These are phyloP conservation scores for Mrakia gelida DNA, from an alignment of 768 basidiomycete species.

Conservation along the genomic window DNA sequence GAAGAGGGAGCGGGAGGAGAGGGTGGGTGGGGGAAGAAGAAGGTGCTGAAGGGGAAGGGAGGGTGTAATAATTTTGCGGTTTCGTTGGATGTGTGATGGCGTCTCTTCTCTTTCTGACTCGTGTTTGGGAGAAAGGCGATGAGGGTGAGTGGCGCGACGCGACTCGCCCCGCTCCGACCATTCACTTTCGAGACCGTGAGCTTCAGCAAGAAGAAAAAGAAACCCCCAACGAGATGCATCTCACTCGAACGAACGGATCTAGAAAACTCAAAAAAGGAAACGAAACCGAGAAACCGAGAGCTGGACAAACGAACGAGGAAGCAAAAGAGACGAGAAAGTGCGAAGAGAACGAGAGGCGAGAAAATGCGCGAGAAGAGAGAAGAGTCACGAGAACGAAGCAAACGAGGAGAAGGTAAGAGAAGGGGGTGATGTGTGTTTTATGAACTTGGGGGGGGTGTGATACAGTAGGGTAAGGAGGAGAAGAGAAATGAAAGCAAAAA, in stretches of 20 bases:
- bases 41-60: slow-evolving; percentile 3
- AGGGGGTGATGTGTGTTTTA: neutral
- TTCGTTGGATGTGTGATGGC: slow-evolving; percentile 42
- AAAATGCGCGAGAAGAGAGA: too few species aligned
- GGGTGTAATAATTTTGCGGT: slow-evolving; percentile 66
- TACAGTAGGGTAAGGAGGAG: neutral
- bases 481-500: neutral
- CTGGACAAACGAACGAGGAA: neutral
- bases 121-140: neutral
- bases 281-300: neutral
- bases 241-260: too few species aligned
- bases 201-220: too few species aligned
- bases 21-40: slow-evolving; percentile 22
- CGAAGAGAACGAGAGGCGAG: neutral
- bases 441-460: neutral
- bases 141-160: neutral
- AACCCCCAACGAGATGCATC: too few species aligned
- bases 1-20: neutral
- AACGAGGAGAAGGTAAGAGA: neutral
- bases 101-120: neutral
- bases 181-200: too few species aligned
- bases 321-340: neutral
- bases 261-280: neutral
- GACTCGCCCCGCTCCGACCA: neutral
- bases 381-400: neutral